phyloP scores from a whole-genome alignment of 805 yeast genomes.

The Ogataea angusta region DNA sequence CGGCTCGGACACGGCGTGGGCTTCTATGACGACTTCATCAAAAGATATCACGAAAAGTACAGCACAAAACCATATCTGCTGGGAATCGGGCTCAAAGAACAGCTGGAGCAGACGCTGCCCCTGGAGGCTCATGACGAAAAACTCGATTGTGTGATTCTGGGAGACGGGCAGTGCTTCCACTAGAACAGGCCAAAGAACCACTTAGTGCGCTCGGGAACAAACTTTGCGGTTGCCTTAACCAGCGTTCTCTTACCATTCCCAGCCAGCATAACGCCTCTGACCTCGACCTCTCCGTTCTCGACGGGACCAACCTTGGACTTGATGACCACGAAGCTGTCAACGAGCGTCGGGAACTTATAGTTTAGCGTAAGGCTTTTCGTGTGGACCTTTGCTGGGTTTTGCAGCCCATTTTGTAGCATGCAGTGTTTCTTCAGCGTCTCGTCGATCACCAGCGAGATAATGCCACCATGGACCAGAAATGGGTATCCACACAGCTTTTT shows the following conservation, averaged over 20 bases:
- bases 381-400: slow-evolving; percentile 38
- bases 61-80: slow-evolving; percentile 41
- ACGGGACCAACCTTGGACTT: slow-evolving; percentile 41
- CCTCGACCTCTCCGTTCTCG: slow-evolving; percentile 35
- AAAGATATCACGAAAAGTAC: slow-evolving; percentile 41
- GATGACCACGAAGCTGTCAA: slow-evolving; percentile 71
- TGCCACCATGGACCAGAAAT: slow-evolving; percentile 84
- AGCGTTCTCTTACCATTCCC: slow-evolving; percentile 46
- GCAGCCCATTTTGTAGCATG: slow-evolving; percentile 23
- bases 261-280: slow-evolving; percentile 52
- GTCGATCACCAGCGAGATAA: slow-evolving; percentile 74
- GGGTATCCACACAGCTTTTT: slow-evolving; percentile 83
- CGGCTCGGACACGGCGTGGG: slow-evolving; percentile 94
- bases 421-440: slow-evolving; percentile 55
- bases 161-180: slow-evolving; percentile 10
- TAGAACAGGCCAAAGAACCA: slow-evolving; percentile 4
- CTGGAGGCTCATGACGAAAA: slow-evolving; percentile 60
- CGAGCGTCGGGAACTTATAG: slow-evolving; percentile 72
- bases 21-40: slow-evolving; percentile 76
- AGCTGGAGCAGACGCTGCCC: slow-evolving; percentile 43
- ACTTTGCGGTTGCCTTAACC: slow-evolving; percentile 54
- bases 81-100: slow-evolving; percentile 67
- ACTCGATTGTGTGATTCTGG: slow-evolving; percentile 53
- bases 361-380: slow-evolving; percentile 47
- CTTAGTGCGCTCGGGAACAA: slow-evolving; percentile 23